Conservation (phyloP, 768 basidiomycete genomes). For the Boletus coccyginus region DNA sequence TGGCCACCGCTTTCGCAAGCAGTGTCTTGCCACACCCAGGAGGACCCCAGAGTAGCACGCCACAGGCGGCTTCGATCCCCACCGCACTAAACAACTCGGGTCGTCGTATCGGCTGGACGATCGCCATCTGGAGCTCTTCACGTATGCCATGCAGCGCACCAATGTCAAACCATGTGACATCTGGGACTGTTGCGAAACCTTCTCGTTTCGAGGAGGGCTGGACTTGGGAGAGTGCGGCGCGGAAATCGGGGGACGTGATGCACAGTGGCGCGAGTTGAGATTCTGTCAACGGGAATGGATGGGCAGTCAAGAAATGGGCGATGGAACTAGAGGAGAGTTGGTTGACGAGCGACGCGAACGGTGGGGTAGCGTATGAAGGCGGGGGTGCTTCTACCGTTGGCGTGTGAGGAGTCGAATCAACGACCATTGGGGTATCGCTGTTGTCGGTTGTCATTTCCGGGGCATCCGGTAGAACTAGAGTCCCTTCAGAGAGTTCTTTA, state of each 20-base stretch:
- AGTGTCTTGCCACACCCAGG: slow-evolving; percentile 98
- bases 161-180: slow-evolving; percentile 92
- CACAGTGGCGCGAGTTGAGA: slow-evolving; percentile 78
- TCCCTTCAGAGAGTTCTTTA: slow-evolving; percentile 67
- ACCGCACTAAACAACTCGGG: slow-evolving; percentile 88
- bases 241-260: slow-evolving; percentile 82
- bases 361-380: slow-evolving; percentile 18
- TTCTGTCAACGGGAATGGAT: slow-evolving; percentile 76
- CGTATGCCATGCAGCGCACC: slow-evolving; percentile 86
- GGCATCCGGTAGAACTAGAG: slow-evolving; percentile 51
- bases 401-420: slow-evolving; percentile 31
- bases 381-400: slow-evolving; percentile 18
- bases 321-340: slow-evolving; percentile 66
- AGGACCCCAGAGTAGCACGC: slow-evolving; percentile 97
- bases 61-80: slow-evolving; percentile 89
- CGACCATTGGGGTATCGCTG: slow-evolving; percentile 35
- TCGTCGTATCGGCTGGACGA: slow-evolving; percentile 89
- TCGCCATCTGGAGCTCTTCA: slow-evolving; percentile 95
- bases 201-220: slow-evolving; percentile 97
- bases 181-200: slow-evolving; percentile 96
- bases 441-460: slow-evolving; percentile 13
- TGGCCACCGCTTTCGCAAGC: slow-evolving; percentile 97
- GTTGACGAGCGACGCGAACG: slow-evolving; percentile 37
- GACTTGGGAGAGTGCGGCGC: slow-evolving; percentile 75
- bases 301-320: slow-evolving; percentile 83